Evolutionary conservation across 2,329 filamentous ascomycete genomes (phyloP).

Genomic region (Salinomyces thailandicus): DNA sequence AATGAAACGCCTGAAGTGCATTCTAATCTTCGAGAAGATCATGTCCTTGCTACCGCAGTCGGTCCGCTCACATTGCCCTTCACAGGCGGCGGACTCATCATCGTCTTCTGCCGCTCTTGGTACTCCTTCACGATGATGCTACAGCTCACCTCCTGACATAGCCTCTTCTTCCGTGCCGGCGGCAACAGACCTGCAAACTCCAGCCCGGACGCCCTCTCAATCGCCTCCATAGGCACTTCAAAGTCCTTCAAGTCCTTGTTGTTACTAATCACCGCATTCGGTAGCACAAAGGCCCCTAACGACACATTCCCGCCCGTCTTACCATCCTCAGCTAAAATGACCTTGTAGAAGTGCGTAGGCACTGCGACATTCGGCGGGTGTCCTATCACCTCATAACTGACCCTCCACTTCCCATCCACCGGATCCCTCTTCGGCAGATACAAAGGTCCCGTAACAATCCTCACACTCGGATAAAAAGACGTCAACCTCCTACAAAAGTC

Average conservation of each 20-base stretch:
- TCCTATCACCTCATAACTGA: constrained; percentile 91
- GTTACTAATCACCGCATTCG: constrained; percentile 82
- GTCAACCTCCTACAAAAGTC: constrained; percentile 88
- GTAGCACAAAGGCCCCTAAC: constrained; percentile 86
- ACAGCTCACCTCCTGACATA: constrained; percentile 83
- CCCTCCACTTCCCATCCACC: constrained; percentile 86
- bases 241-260: constrained; percentile 81
- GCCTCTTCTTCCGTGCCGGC: constrained; percentile 57
- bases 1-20: too few relatives aligned
- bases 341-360: constrained; percentile 98
- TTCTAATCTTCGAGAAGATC: too few relatives aligned
- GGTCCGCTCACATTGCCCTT: constrained; percentile 11
- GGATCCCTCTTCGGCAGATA: constrained; percentile 81
- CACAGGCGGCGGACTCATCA: constrained; percentile 21
- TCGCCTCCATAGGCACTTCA: constrained; percentile 84
- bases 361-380: constrained; percentile 88
- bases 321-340: constrained; percentile 90
- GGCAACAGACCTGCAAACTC: constrained; percentile 82
- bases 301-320: constrained; percentile 60
- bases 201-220: constrained; percentile 84
- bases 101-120: constrained; percentile 45
- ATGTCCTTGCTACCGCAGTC: neutral
- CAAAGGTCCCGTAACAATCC: constrained; percentile 85
- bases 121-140: constrained; percentile 76
- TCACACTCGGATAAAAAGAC: constrained; percentile 68